A percentile compares a stretch with the other conserved stretches of the same genome.
Conservation (phyloP, 352 stramenopile species). For the Phytophthora tubulina region DNA sequence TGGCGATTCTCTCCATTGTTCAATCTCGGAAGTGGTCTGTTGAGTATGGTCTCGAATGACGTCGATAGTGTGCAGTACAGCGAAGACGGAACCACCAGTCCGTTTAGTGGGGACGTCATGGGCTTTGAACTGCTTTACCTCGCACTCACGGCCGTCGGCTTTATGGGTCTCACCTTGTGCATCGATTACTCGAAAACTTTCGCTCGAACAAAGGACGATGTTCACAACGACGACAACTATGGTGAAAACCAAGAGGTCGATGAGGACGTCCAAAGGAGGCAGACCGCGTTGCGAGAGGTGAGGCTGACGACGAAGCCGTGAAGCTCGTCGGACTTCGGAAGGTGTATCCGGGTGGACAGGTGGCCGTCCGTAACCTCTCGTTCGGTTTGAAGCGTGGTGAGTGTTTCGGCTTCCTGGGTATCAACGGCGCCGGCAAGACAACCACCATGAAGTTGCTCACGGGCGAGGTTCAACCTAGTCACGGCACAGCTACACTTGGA, state of each 20-base stretch:
- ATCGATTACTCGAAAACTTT: constrained; percentile 72
- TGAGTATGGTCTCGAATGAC: constrained; percentile 41
- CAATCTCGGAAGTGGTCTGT: constrained; percentile 43
- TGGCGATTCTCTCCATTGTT: constrained; percentile 73
- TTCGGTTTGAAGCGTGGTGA: constrained; percentile 86
- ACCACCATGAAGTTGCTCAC: constrained; percentile 96
- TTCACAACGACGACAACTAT: constrained; percentile 39
- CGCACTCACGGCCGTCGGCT: constrained; percentile 48
- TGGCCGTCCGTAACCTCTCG: constrained; percentile 73
- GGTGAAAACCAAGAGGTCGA: constrained; percentile 41
- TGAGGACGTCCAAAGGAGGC: constrained; percentile 53
- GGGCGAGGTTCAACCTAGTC: constrained; percentile 70
- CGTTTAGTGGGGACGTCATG: constrained; percentile 57
- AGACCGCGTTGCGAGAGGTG: constrained; percentile 40
- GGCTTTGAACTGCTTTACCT: constrained; percentile 62
- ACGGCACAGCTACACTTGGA: constrained; percentile 50
- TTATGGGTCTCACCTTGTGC: constrained; percentile 44
- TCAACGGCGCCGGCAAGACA: constrained; percentile 96
- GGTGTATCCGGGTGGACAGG: constrained; percentile 80
- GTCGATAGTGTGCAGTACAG: constrained; percentile 19
- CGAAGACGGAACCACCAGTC: constrained; percentile 9
- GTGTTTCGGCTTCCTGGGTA: constrained; percentile 94
- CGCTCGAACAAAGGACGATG: constrained; percentile 53
- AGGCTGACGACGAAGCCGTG: constrained; percentile 45
- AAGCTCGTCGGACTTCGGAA: constrained; percentile 68